Evolutionary conservation across 73 alveolate species (phyloP), one percentile per base, ranked within the genome.

Genomic region (Paramecium caudatum): DNA sequence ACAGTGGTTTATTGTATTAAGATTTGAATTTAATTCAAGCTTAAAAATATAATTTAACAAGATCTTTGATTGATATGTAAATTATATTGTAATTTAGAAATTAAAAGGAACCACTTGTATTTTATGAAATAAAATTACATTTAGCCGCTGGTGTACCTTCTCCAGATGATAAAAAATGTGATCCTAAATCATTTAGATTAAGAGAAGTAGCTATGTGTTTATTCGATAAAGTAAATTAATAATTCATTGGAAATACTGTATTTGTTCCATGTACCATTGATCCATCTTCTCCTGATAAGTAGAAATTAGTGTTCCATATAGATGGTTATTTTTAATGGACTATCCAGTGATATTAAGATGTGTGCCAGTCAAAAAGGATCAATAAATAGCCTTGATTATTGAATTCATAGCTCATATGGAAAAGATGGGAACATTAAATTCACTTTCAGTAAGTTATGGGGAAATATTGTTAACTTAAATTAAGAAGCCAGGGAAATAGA

Each of bases 371-470:
- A 23, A 74, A 17, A 37, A 37, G 16, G 68, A 74, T 41, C 27
- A 74, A 41, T 45, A 74, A 74, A 8, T 74, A 2, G 47, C 25
- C n/a, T 41, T 74, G 19, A 47, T 74, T 8, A 74, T 74, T 41
- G 88, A 74, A 74, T 74, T 74, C 55, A 74, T 74, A 5, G 88
- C 45, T 74, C 88, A 74, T 41, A 27, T 41, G 46, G 68, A 45
- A 10, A 37, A 37, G 19, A 36, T 19, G 43, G 88, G 39, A 4
- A 23, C 88, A 36, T 45, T 39, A 34, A 19, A 41, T 74, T 41
- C 88, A 12, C 69, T 74, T 16, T 74, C 88, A 74, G 68, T 74
- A 15, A 37, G 88, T 74, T 74, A 27, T 45, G 88, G 88, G n/a
- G 62, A 74, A 21, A 74, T 74, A 5, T 15, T 21, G 4, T 45